phyloP scores from a whole-genome alignment of 225 moss, liverwort and hornwort species.

The Thuidium tamariscinum region DNA sequence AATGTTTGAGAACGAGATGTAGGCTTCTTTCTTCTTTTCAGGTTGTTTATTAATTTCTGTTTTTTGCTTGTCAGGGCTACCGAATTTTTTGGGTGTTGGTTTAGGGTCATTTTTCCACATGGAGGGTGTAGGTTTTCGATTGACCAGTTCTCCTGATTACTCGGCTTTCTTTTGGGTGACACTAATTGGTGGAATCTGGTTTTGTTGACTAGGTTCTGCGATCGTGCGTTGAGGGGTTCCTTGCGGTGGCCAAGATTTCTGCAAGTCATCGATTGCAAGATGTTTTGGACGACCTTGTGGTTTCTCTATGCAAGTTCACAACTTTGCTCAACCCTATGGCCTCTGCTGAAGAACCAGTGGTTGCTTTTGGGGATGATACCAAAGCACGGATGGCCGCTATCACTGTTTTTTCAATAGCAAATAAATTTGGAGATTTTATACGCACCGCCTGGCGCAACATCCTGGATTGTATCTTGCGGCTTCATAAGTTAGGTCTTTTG shows the following conservation, averaged over 20 bases:
- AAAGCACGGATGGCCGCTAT: conserved; percentile 99
- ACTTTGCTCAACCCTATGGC: conserved; percentile 92
- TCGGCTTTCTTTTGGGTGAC: neutral
- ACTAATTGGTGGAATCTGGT: neutral
- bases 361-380: conserved; percentile 96
- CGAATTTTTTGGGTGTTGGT: neutral
- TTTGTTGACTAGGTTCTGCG: conserved; percentile 37
- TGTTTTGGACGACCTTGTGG: conserved; percentile 97
- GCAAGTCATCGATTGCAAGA: conserved; percentile 94
- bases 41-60: neutral
- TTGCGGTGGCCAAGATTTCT: conserved; percentile 95
- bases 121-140: neutral
- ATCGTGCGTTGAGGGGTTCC: conserved; percentile 91
- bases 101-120: neutral
- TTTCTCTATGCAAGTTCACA: conserved; percentile 98
- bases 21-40: neutral
- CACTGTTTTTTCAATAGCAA: conserved; percentile 94
- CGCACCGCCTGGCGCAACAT: conserved; percentile 98
- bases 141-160: neutral
- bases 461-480: conserved; percentile 92
- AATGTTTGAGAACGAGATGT: neutral
- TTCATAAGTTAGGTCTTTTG: conserved; percentile 90
- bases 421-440: conserved; percentile 97
- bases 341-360: conserved; percentile 89
- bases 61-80: neutral